Evolutionary conservation across 2,329 filamentous ascomycete genomes (phyloP).

Genomic region (Neoascochyta sp.): DNA sequence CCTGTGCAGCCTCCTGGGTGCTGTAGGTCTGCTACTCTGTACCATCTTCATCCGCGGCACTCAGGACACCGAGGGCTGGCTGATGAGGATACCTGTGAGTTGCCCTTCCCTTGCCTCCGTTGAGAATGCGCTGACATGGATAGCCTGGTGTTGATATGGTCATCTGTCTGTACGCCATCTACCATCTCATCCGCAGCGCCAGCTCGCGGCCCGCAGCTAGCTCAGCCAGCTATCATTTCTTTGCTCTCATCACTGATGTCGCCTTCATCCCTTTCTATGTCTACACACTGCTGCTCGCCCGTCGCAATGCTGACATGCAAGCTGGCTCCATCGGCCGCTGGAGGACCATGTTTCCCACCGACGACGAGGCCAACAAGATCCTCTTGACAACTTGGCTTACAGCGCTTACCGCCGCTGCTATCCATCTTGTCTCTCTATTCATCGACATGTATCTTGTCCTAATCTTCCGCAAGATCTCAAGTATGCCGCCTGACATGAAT

Average conservation of each 20-base stretch:
- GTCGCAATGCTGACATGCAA: constrained; percentile 50
- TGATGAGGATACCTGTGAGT: constrained; percentile 72
- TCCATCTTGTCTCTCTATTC: constrained; percentile 68
- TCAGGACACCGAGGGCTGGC: constrained; percentile 64
- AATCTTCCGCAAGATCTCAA: constrained; percentile 76
- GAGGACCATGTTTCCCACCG: constrained; percentile 63
- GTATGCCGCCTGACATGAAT: constrained; percentile 90
- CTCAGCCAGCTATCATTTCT: constrained; percentile 84
- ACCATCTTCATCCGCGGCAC: constrained; percentile 73
- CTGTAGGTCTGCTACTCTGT: constrained; percentile 67
- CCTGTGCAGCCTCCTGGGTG: constrained; percentile 62
- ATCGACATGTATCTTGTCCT: constrained; percentile 72
- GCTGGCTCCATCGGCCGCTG: constrained; percentile 53
- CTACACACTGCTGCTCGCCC: constrained; percentile 55
- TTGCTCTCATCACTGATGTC: constrained; percentile 71
- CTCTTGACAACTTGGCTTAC: constrained; percentile 65
- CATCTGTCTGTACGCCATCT: constrained; percentile 73
- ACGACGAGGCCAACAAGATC: constrained; percentile 56
- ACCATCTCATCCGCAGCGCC: constrained; percentile 70
- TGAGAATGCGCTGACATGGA: constrained; percentile 10
- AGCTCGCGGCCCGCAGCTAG: constrained; percentile 71
- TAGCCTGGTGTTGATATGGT: constrained; percentile 73
- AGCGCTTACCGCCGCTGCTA: constrained; percentile 58
- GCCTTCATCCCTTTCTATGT: constrained; percentile 61
- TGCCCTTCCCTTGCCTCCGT: no score